Conservation (phyloP, 2,329 filamentous ascomycete species). For the Phaeoacremonium minimum region DNA sequence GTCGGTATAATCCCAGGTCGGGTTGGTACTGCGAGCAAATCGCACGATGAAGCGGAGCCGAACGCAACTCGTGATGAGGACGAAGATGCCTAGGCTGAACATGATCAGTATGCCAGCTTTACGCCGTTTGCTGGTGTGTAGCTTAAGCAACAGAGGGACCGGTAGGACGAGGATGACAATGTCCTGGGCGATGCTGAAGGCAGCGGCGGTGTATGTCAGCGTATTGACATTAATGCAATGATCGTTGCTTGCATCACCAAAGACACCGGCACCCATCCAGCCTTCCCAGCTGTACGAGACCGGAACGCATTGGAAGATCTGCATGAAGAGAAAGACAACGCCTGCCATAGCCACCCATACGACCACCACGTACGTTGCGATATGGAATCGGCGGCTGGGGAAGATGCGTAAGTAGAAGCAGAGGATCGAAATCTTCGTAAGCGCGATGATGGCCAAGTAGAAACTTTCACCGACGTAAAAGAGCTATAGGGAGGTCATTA, state of each 20-base stretch:
- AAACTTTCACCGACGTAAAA: conserved; percentile 27
- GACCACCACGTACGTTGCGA: conserved; percentile 16
- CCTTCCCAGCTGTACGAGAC: conserved; percentile 24
- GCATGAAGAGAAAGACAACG: conserved; percentile 21
- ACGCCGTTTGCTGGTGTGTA: conserved; percentile 20
- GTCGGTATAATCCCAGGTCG: conserved; percentile 35
- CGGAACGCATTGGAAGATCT: conserved; percentile 30
- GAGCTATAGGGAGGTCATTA: conserved; percentile 12
- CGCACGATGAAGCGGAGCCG: conserved; percentile 27
- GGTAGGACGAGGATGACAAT: conserved; percentile 26
- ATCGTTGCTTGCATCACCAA: conserved; percentile 12
- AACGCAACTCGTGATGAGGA: conserved; percentile 27
- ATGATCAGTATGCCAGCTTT: conserved; percentile 25
- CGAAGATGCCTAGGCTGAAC: conserved; percentile 31
- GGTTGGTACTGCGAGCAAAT: conserved; percentile 27
- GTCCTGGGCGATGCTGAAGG: conserved; percentile 27
- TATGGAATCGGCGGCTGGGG: conserved; percentile 19
- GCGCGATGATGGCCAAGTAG: conserved; percentile 20
- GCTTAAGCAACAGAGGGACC: conserved; percentile 22
- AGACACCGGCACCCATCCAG: conserved; percentile 21
- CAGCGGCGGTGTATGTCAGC: conserved; percentile 22
- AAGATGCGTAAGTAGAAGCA: conserved; percentile 24
- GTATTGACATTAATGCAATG: conserved; percentile 25
- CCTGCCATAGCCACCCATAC: conserved; percentile 18
- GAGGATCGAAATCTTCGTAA: conserved; percentile 23